These are phyloP conservation scores for Mycena maculata DNA, from an alignment of 768 basidiomycete genomes.

Conservation along the genomic window DNA sequence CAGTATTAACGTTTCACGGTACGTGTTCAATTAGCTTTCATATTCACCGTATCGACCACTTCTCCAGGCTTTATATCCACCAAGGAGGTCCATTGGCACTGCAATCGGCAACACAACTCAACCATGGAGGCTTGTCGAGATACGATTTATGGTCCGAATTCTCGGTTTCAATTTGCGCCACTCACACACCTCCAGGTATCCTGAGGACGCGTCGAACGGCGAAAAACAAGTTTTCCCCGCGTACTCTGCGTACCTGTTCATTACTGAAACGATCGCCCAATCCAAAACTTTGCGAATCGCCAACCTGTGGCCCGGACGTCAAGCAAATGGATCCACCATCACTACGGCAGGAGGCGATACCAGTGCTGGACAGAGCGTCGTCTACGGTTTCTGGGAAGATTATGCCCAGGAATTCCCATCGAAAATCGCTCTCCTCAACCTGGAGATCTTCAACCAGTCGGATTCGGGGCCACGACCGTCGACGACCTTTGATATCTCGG, in stretches of 20 bases:
- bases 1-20: conserved; percentile 63
- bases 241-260: conserved; percentile 64
- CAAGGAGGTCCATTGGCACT: conserved; percentile 65
- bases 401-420: conserved; percentile 48
- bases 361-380: conserved; percentile 61
- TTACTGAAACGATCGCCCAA: conserved; percentile 58
- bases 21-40: conserved; percentile 10
- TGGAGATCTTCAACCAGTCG: conserved; percentile 64
- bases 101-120: conserved; percentile 61
- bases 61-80: conserved; percentile 60
- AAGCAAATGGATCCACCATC: conserved; percentile 63
- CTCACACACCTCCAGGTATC: conserved; percentile 51
- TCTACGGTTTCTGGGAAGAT: conserved; percentile 64
- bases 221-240: conserved; percentile 63
- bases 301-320: conserved; percentile 64
- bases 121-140: conserved; percentile 58
- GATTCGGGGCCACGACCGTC: conserved; percentile 53
- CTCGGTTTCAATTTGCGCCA: too few species aligned
- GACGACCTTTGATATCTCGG: conserved; percentile 59
- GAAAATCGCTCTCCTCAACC: conserved; percentile 62
- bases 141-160: conserved; percentile 58
- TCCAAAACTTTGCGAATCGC: conserved; percentile 58
- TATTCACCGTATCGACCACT: not conserved
- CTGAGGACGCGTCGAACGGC: conserved; percentile 60
- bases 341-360: conserved; percentile 61